phyloP scores from a whole-genome alignment of 495 filamentous ascomycete genomes.

The Thozetella sp. region DNA sequence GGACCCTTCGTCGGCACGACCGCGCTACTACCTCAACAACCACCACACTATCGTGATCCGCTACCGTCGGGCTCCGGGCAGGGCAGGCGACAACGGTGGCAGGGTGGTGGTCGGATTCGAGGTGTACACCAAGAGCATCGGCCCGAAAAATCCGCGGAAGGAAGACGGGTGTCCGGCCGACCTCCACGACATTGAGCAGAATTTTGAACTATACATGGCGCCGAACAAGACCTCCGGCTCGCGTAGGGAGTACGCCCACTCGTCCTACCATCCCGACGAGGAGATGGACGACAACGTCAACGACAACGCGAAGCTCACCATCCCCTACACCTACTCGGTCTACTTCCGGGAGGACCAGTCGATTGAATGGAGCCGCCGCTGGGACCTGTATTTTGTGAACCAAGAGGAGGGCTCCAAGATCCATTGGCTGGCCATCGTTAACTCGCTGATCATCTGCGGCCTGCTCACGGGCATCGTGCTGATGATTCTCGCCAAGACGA shows the following conservation, averaged over 20 bases:
- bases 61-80: slow-evolving; percentile 74
- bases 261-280: slow-evolving; percentile 57
- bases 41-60: slow-evolving; percentile 88
- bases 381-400: slow-evolving; percentile 94
- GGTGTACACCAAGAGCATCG: slow-evolving; percentile 87
- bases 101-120: slow-evolving; percentile 93
- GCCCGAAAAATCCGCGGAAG: slow-evolving; percentile 54
- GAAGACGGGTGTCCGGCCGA: slow-evolving; percentile 68
- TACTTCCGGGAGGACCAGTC: slow-evolving; percentile 86
- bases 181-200: slow-evolving; percentile 60
- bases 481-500: slow-evolving; percentile 82
- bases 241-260: slow-evolving; percentile 59
- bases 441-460: slow-evolving; percentile 85
- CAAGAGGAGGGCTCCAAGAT: slow-evolving; percentile 83
- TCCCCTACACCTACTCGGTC: slow-evolving; percentile 91
- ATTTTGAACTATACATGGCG: slow-evolving; percentile 68
- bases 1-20: slow-evolving; percentile 64
- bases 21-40: slow-evolving; percentile 85
- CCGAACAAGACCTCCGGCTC: slow-evolving; percentile 56
- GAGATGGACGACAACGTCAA: slow-evolving; percentile 52
- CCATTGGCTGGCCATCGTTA: slow-evolving; percentile 92
- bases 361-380: slow-evolving; percentile 84
- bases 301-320: slow-evolving; percentile 70
- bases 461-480: slow-evolving; percentile 82
- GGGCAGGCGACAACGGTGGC: slow-evolving; percentile 66